These are phyloP conservation scores for Buddleja alternifolia DNA, from an alignment of 257 asterid genomes.

Conservation along the genomic window DNA sequence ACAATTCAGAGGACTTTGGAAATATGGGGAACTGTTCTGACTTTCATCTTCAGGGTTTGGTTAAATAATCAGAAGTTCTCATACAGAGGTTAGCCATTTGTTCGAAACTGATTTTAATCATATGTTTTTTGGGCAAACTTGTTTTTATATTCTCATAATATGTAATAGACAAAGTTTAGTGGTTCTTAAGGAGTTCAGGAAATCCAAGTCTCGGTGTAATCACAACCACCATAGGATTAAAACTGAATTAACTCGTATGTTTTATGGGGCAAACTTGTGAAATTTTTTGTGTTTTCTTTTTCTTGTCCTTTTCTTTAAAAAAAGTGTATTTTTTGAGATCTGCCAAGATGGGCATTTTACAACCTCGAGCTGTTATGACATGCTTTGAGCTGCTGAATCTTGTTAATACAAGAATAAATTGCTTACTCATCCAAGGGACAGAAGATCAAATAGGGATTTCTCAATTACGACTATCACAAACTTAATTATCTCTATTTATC, in stretches of 20 bases:
- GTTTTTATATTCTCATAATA: neutral
- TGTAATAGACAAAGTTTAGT: neutral
- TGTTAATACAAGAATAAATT: neutral
- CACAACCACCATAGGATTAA: too few relatives aligned
- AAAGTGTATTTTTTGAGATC: neutral
- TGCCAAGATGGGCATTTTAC: neutral
- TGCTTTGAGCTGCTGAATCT: neutral
- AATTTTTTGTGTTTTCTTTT: neutral
- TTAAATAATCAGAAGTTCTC: slow-evolving; percentile 81
- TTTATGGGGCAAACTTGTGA: too few relatives aligned
- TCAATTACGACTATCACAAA: neutral
- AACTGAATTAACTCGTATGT: too few relatives aligned
- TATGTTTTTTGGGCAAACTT: neutral
- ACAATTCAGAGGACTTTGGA: slow-evolving; percentile 94
- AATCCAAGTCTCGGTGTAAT: too few relatives aligned
- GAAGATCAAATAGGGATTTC: neutral
- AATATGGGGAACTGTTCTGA: slow-evolving; percentile 94
- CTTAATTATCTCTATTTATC: too few relatives aligned
- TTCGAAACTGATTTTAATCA: neutral
- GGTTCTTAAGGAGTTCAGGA: too few relatives aligned
- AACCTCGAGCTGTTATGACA: neutral
- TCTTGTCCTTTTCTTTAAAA: neutral
- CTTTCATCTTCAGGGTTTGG: slow-evolving; percentile 84
- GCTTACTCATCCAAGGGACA: neutral
- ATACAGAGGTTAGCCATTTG: slow-evolving; percentile 69